These are phyloP conservation scores for Reticulascus tulasneorum DNA, from an alignment of 2,329 filamentous ascomycete species.

Conservation along the genomic window DNA sequence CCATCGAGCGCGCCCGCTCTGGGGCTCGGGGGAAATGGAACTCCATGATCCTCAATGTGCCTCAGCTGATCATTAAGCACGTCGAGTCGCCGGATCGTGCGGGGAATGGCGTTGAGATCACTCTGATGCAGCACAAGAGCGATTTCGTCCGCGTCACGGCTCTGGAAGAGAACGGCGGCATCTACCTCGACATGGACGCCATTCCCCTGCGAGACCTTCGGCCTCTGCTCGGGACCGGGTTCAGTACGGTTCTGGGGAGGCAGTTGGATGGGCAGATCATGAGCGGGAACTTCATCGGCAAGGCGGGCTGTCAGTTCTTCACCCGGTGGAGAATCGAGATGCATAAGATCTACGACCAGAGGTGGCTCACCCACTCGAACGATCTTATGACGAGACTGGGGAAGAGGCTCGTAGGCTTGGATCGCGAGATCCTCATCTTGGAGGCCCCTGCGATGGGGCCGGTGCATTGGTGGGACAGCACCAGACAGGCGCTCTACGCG, in stretches of 20 bases:
- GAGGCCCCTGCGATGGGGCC: conserved; percentile 19
- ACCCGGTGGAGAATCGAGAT: conserved; percentile 1
- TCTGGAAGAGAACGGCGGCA: conserved; percentile 16
- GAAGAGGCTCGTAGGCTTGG: background rate
- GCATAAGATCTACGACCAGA: background rate
- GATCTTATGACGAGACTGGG: background rate
- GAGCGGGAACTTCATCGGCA: conserved; percentile 1
- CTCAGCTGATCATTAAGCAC: conserved; percentile 14
- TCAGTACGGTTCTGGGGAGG: background rate
- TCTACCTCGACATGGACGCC: conserved; percentile 19
- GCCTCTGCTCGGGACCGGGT: background rate
- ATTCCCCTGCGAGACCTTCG: background rate
- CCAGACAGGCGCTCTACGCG: conserved; percentile 12
- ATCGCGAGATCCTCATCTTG: conserved; percentile 18
- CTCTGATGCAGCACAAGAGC: conserved; percentile 15
- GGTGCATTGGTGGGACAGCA: conserved; percentile 12
- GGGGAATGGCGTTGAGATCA: conserved; percentile 12
- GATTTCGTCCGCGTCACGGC: conserved; percentile 19
- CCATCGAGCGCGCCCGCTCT: conserved; percentile 9
- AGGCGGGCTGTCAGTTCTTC: background rate
- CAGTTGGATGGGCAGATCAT: conserved; percentile 2
- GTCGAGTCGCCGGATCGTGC: conserved; percentile 9
- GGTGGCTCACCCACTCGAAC: conserved; percentile 4
- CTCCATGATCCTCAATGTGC: conserved; percentile 16
- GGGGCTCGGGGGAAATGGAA: conserved; percentile 18